Percentiles rank a stretch among this genome's conserved stretches.
Conservation (phyloP, 2,329 filamentous ascomycete species). For the Pseudogymnoascus sp. region DNA sequence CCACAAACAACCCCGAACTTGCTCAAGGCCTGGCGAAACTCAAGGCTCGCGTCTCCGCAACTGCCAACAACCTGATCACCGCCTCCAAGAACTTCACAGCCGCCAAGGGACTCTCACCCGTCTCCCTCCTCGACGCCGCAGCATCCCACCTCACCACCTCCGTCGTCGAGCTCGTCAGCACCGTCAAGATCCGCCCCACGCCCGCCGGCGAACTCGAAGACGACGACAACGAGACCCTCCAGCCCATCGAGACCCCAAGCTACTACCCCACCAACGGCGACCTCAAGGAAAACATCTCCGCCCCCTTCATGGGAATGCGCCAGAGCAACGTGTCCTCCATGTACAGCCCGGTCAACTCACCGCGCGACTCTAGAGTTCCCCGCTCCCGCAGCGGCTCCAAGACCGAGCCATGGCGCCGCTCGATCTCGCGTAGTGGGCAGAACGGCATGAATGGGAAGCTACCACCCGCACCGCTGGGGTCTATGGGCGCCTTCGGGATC, state of each 20-base stretch:
- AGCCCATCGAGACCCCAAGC: constrained; percentile 60
- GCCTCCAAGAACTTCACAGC: constrained; percentile 86
- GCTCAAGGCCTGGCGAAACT: constrained; percentile 60
- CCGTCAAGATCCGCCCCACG: constrained; percentile 76
- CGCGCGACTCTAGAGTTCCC: constrained; percentile 46
- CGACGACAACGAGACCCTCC: constrained; percentile 63
- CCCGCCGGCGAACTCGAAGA: constrained; percentile 70
- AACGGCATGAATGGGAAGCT: constrained; percentile 20
- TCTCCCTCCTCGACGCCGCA: constrained; percentile 89
- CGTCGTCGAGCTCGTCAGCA: constrained; percentile 76
- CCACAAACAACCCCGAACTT: constrained; percentile 44
- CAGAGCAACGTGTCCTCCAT: constrained; percentile 64
- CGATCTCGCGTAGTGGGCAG: constrained; percentile 25
- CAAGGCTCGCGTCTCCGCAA: constrained; percentile 79
- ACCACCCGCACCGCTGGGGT: constrained; percentile 30
- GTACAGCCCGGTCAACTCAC: constrained; percentile 68
- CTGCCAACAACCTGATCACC: constrained; percentile 92
- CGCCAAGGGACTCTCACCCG: constrained; percentile 77
- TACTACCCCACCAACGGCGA: constrained; percentile 55
- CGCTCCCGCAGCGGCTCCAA: constrained; percentile 32
- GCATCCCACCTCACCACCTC: constrained; percentile 83
- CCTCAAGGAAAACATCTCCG: constrained; percentile 38
- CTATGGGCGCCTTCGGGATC: constrained; percentile 34
- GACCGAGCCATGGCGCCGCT: constrained; percentile 21
- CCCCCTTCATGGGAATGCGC: constrained; percentile 54